Evolutionary conservation across 805 yeast genomes (phyloP), one percentile per base, ranked within the genome.

Genomic region (Ogataea populi-albae): DNA sequence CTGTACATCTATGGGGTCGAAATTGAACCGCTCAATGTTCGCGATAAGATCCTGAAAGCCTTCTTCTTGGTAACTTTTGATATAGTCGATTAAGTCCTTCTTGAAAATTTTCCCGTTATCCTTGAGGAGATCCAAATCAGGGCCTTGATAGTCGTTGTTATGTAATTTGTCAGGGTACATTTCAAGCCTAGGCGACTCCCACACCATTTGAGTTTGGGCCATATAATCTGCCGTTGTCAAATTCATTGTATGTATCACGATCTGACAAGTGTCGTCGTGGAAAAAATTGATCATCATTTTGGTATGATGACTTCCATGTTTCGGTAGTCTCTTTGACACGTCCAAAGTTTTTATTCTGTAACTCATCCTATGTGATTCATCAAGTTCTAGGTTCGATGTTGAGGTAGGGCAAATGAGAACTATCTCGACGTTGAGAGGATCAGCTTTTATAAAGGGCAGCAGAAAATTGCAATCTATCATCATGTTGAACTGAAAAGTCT

Each of bases 221-320:
- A 62, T 60, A 33, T 76, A 69, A 54, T 82, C 89, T 0, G 69
- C 50, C 23, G 55, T 54, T 1, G 80, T 76, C 35, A 80, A 52
- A 54, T 82, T 82, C 53, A 74, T 69, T 1, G 86, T 75, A 54
- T 80, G 74, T 17, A 81, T 60, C 16, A 74, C 75, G 0, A 82
- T 54, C 49, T 74, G 78, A 21, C 69, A 55, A 0, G 69, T 56
- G 12, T 60, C 62, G 42, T 73, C 74, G 2, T 52, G 52, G 47
- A 65, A 77, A 38, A 71, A 61, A 48, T 81, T 81, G 10, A 82
- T 59, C 67, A 81, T 76, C 71, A 81, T 60, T 51, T 82, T 82
- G 1, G 86, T 69, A 53, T 82, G 91, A 54, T 82, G 88, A 3
- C 71, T 64, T 0, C 74, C 59, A 47, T 43, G 72, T 14, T 60